phyloP scores from a whole-genome alignment of 345 rosid genomes.

The Erucastrum elatum region DNA sequence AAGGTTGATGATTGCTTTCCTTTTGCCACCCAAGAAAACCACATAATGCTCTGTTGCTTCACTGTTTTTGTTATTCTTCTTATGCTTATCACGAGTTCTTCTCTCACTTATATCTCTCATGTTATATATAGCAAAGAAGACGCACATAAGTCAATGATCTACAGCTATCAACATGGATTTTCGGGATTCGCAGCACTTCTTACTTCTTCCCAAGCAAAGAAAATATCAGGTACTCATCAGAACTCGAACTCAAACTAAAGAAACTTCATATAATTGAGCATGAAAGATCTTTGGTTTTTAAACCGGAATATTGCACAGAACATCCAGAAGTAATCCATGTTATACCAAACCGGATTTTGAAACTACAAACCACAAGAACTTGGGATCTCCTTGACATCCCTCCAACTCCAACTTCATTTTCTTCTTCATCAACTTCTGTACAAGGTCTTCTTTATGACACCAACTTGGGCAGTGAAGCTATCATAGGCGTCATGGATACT shows the following conservation, averaged over 20 bases:
- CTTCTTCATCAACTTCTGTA: not conserved
- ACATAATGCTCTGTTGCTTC: conserved; percentile 7
- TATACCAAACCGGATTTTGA: conserved; percentile 36
- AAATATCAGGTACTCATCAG: conserved; percentile 39
- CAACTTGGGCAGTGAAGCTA: conserved; percentile 40
- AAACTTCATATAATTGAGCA: not conserved
- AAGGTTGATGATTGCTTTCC: not conserved
- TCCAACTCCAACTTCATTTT: conserved; percentile 22
- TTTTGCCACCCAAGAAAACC: conserved; percentile 14
- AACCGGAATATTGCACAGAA: conserved; percentile 30
- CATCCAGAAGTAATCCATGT: conserved; percentile 46
- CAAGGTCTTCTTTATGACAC: conserved; percentile 31
- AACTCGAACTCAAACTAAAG: not conserved
- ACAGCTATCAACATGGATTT: conserved; percentile 49
- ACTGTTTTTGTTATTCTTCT: not conserved
- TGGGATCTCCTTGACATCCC: conserved; percentile 51
- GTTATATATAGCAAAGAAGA: conserved; percentile 42
- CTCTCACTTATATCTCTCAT: not conserved
- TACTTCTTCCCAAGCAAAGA: conserved; percentile 44
- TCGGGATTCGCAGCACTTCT: conserved; percentile 62
- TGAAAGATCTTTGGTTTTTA: not conserved
- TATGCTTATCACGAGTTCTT: not conserved
- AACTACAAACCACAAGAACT: conserved; percentile 50
- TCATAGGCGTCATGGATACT: conserved; percentile 35
- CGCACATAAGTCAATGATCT: conserved; percentile 48